Percentiles rank a stretch among this genome's conserved stretches.
These are phyloP conservation scores for Cylindrotheca fusiformis DNA, from an alignment of 108 stramenopile genomes.

Conservation along the genomic window DNA sequence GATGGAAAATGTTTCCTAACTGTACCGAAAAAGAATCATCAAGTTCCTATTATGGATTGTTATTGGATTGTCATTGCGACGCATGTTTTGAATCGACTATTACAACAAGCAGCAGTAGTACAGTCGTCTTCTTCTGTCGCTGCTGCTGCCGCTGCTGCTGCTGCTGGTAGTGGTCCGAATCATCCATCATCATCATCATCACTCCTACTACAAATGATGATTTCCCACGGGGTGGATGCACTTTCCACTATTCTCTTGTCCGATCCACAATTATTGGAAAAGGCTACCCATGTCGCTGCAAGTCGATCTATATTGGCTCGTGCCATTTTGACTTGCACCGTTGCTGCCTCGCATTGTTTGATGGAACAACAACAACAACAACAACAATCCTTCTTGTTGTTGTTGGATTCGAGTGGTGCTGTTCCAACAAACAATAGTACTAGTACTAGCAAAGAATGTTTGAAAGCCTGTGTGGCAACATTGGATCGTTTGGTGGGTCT, in stretches of 20 bases:
- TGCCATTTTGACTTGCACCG: slow-evolving; percentile 21
- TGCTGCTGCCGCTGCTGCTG: no score
- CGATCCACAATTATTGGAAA: slow-evolving; percentile 23
- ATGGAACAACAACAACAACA: background rate
- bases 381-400: no score
- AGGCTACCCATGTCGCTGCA: background rate
- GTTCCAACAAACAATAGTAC: no score
- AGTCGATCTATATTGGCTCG: slow-evolving; percentile 25
- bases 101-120: slow-evolving; percentile 4
- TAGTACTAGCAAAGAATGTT: slow-evolving; percentile 1
- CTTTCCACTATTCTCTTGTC: slow-evolving; percentile 22
- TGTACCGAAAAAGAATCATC: background rate
- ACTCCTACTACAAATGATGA: no score
- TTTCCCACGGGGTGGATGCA: no score
- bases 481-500: slow-evolving; percentile 20
- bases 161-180: no score
- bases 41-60: slow-evolving; percentile 8
- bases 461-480: slow-evolving; percentile 6
- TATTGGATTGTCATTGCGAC: slow-evolving; percentile 30
- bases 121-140: no score
- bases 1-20: slow-evolving; percentile 8
- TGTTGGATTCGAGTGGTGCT: no score
- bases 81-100: slow-evolving; percentile 31
- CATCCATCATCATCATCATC: no score
- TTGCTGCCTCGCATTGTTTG: slow-evolving; percentile 15